A percentile compares a stretch with the other conserved stretches of the same genome.
Conservation (phyloP, 352 stramenopile species). For the Albugo laibachii region DNA sequence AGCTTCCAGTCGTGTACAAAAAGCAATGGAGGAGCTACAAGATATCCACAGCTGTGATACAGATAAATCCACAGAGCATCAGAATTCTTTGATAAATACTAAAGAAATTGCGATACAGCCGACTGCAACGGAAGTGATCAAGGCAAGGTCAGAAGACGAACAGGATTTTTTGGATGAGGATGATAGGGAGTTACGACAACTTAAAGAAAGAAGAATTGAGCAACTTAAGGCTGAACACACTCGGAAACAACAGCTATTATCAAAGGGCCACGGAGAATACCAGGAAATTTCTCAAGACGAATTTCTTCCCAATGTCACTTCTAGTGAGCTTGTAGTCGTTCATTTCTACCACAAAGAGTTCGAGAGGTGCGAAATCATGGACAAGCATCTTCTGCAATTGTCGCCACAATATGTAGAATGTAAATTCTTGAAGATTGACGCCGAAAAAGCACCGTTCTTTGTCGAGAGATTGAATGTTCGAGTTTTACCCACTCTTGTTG, state of each 20-base stretch:
- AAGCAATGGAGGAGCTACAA: conserved; percentile 50
- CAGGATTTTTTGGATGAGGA: not conserved
- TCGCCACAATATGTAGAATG: conserved; percentile 65
- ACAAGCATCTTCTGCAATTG: conserved; percentile 65
- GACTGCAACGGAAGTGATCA: not conserved
- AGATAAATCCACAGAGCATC: not conserved
- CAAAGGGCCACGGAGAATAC: conserved; percentile 64
- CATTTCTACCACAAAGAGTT: conserved; percentile 97
- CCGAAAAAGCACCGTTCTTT: conserved; percentile 89
- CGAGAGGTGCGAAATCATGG: conserved; percentile 94
- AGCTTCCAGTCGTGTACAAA: conserved; percentile 50
- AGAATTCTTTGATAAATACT: not conserved
- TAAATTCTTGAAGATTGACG: conserved; percentile 91
- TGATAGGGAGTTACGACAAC: conserved; percentile 9
- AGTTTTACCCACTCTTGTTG: conserved; percentile 86
- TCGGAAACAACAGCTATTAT: conserved; percentile 33
- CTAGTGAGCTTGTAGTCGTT: conserved; percentile 61
- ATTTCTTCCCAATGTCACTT: conserved; percentile 88
- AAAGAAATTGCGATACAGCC: not conserved
- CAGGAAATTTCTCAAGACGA: conserved; percentile 90
- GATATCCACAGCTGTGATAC: not conserved
- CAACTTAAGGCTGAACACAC: conserved; percentile 41
- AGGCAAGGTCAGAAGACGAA: not conserved
- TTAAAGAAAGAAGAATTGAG: conserved; percentile 64
- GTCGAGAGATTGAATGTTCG: conserved; percentile 85